Conservation (phyloP, 2,329 filamentous ascomycete species). For the Xylaria sp. region DNA sequence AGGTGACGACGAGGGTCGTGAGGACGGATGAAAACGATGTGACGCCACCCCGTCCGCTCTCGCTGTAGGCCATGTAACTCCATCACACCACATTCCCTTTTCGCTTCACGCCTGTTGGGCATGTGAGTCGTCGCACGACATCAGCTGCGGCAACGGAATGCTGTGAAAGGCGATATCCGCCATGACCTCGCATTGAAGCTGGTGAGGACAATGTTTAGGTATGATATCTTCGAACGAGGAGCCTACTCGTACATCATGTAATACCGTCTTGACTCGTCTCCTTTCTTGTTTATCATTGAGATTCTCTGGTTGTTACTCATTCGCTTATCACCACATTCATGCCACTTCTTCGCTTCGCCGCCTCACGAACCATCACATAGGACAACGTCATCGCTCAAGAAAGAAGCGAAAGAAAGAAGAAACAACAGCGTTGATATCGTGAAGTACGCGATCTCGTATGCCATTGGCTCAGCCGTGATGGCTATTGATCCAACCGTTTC, state of each 20-base stretch:
- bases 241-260: no score
- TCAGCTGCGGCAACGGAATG: slow-evolving; percentile 17
- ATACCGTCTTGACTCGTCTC: background rate
- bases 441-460: background rate
- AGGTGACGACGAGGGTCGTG: background rate
- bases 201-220: background rate
- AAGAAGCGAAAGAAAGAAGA: background rate
- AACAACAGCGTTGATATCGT: background rate
- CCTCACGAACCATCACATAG: slow-evolving; percentile 9
- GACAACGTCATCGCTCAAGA: background rate
- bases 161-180: slow-evolving; percentile 13
- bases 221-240: no score
- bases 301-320: background rate
- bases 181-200: background rate
- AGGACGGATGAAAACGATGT: background rate
- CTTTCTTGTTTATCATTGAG: background rate
- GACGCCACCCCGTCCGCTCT: slow-evolving; percentile 3
- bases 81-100: slow-evolving; percentile 1
- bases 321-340: background rate
- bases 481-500: slow-evolving; percentile 1
- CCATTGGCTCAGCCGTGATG: background rate
- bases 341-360: background rate
- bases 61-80: background rate
- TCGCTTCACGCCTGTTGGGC: background rate
- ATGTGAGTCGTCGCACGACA: slow-evolving; percentile 8